These are phyloP conservation scores for Myrmaecium sp. DNA, from an alignment of 2,329 filamentous ascomycete genomes.

Conservation along the genomic window DNA sequence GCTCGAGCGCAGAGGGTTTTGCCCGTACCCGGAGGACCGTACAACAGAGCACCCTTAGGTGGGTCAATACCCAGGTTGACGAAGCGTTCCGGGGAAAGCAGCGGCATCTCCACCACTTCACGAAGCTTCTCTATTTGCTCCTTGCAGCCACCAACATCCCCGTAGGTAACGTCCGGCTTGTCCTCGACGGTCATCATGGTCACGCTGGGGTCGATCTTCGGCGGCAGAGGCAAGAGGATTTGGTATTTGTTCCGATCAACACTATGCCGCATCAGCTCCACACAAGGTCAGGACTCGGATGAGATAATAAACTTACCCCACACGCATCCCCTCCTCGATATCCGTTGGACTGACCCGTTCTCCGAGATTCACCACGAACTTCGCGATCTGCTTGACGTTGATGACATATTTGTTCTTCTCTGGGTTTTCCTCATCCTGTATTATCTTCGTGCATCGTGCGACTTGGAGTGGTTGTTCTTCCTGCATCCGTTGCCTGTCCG, in stretches of 20 bases:
- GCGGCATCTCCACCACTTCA: constrained; percentile 96
- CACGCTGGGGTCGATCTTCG: constrained; percentile 96
- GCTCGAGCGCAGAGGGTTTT: constrained; percentile 97
- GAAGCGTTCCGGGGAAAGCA: constrained; percentile 90
- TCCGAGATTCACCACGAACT: constrained; percentile 95
- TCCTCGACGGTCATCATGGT: constrained; percentile 99
- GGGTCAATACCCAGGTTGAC: constrained; percentile 98
- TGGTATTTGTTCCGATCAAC: constrained; percentile 99
- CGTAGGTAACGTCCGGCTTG: constrained; percentile 97
- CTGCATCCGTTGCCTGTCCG: constrained; percentile 94
- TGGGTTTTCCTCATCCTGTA: constrained; percentile 84
- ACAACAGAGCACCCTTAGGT: constrained; percentile 90
- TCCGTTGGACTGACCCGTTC: constrained; percentile 95
- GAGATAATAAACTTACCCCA: constrained; percentile 41
- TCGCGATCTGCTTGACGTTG: constrained; percentile 99
- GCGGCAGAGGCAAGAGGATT: constrained; percentile 86
- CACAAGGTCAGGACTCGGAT: constrained; percentile 1
- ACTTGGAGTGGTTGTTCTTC: constrained; percentile 98
- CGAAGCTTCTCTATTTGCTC: constrained; percentile 98
- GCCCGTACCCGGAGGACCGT: constrained; percentile 93
- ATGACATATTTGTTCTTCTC: constrained; percentile 99
- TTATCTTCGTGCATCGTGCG: constrained; percentile 97
- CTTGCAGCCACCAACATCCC: constrained; percentile 96
- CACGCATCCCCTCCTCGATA: constrained; percentile 98
- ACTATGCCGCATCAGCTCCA: constrained; percentile 19